Evolutionary conservation across 495 filamentous ascomycete species (phyloP), one percentile per base, ranked within the genome.

Genomic region (Chaetomidium leptoderma): DNA sequence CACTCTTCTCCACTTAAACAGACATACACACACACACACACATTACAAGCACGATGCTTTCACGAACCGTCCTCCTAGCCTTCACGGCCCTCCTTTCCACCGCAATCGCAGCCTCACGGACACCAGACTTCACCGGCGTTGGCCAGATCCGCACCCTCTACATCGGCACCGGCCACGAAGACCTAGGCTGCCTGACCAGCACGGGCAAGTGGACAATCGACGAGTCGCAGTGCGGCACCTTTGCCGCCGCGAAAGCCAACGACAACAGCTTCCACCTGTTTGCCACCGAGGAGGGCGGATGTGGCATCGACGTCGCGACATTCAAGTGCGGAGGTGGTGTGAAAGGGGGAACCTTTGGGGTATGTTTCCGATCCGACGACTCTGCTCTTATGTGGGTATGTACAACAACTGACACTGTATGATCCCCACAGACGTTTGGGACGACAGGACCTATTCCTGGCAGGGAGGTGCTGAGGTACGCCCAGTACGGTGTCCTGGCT

Each of bases 71-170:
- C 6, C 27, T 48, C 29, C 16, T 21, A 9, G n/a, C 48, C 7
- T 4, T 32, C 26, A 23, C 37, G 0, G n/a, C 51, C 21, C 26
- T 33, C 39, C 16, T 44, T 21, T 19, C 36, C 50, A 6, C 37
- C 3, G 26, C 49, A 4, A 11, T 35, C 0, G 21, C 33, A 26
- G 32, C n/a, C n/a, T n/a, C n/a, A n/a, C n/a, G n/a, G 19, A 19
- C 10, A 24, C 30, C 32, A 36, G 45, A 48, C 17, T 52, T 52
- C 33, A 17, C 33, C 43, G 60, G 60, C 35, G 13, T 30, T 14
- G 60, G 60, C n/a, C 55, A 59, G 21, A 33, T 62, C 13, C 60
- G 60, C 21, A 59, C 60, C 14, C 42, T 62, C n/a, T 49, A 58
- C 29, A 51, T 53, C 44, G 21, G 44, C 30, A 9, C 4, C 8